Evolutionary conservation across 192 early-diverging fungal species (phyloP).

Genomic region (Cetraspora pellucida): DNA sequence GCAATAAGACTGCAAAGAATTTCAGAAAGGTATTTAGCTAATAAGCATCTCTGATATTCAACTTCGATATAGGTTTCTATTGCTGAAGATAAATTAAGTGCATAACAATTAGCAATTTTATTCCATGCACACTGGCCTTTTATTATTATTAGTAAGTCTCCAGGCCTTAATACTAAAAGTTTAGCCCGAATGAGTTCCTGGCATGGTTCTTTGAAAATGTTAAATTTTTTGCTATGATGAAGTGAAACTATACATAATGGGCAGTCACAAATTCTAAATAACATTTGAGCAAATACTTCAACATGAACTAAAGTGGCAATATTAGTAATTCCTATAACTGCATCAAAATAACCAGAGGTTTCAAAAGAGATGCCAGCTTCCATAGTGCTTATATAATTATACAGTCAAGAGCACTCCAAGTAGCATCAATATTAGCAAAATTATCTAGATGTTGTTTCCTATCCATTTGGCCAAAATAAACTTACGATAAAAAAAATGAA

Average conservation of each 20-base stretch:
- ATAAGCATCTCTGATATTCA: constrained; percentile 29
- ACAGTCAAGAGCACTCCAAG: constrained; percentile 31
- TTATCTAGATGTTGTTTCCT: constrained; percentile 19
- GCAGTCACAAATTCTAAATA: constrained; percentile 7
- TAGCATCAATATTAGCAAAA: constrained; percentile 27
- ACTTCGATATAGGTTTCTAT: constrained; percentile 30
- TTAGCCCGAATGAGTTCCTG: constrained; percentile 24
- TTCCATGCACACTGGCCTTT: constrained; percentile 24
- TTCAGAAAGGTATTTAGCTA: constrained; percentile 26
- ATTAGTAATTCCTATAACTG: constrained; percentile 31
- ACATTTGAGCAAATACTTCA: constrained; percentile 26
- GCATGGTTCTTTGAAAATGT: constrained; percentile 24
- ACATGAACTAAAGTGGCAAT: constrained; percentile 18
- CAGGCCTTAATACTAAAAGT: constrained; percentile 28
- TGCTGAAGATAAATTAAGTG: constrained; percentile 13
- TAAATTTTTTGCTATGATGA: constrained; percentile 26
- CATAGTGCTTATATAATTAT: constrained; percentile 29
- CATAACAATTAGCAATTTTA: constrained; percentile 29
- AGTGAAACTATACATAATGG: constrained; percentile 20
- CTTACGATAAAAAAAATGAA: constrained; percentile 4
- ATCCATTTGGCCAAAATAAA: constrained; percentile 35
- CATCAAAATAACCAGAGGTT: constrained; percentile 23
- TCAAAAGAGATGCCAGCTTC: background rate
- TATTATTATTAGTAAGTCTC: constrained; percentile 22
- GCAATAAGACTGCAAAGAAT: constrained; percentile 30